Evolutionary conservation across 73 alveolate species (phyloP).

Genomic region (Blepharisma stoltei): DNA sequence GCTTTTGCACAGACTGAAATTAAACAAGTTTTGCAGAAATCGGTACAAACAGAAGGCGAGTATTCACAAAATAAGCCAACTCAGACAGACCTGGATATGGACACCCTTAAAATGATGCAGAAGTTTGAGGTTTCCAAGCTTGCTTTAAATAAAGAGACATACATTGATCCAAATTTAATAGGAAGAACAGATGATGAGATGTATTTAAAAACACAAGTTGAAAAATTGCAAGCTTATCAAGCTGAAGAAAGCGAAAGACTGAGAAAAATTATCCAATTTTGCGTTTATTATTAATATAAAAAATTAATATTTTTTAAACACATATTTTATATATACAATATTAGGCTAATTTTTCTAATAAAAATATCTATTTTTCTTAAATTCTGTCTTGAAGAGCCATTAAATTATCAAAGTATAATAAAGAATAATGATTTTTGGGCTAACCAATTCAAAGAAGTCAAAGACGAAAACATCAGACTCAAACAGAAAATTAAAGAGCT

Average conservation of each 20-base stretch:
- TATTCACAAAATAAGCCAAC: background rate
- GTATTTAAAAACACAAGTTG: background rate
- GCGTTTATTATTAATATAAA: no score
- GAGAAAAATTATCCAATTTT: slow-evolving; percentile 2
- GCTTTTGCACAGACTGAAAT: background rate
- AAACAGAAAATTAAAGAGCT: slow-evolving; percentile 4
- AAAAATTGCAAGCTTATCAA: background rate
- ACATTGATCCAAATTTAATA: background rate
- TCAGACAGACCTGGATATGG: background rate
- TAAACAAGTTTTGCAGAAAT: background rate
- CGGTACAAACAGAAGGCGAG: slow-evolving; percentile 15
- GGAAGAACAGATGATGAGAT: background rate
- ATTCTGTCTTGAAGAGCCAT: no score
- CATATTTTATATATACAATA: no score
- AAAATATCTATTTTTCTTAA: no score
- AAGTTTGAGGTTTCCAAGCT: no score
- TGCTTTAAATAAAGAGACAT: background rate
- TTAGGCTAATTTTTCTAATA: no score
- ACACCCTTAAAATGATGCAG: slow-evolving; percentile 11
- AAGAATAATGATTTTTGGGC: slow-evolving; percentile 21
- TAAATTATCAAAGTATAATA: no score
- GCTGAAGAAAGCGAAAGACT: background rate
- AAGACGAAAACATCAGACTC: background rate
- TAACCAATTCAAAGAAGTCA: slow-evolving; percentile 11
- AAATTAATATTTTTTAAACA: no score